These are phyloP conservation scores for Perkinsus olseni DNA, from an alignment of 169 alveolate genomes.

Conservation along the genomic window DNA sequence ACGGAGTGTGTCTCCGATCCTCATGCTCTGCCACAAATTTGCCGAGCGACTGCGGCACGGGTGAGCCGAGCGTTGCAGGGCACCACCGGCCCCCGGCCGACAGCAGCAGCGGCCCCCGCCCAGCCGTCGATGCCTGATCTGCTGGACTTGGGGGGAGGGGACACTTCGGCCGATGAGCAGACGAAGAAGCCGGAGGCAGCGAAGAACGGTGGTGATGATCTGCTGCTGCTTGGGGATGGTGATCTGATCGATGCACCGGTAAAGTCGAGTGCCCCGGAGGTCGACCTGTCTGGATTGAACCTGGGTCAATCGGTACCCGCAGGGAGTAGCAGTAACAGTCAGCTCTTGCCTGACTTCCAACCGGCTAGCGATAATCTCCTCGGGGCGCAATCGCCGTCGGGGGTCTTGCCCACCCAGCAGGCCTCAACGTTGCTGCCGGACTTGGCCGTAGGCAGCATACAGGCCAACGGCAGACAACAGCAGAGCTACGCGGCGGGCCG, in stretches of 20 bases:
- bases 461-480: not conserved
- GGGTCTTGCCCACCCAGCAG: not conserved
- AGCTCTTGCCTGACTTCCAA: not conserved
- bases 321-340: not conserved
- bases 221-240: not conserved
- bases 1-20: not conserved
- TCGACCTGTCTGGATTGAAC: not conserved
- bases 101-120: not conserved
- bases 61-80: not conserved
- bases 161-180: not conserved
- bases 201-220: not conserved
- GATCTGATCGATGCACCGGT: not conserved
- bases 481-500: not conserved
- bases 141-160: not conserved
- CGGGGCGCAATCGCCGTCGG: not conserved
- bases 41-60: not conserved
- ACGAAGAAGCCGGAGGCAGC: not conserved
- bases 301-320: not conserved
- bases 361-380: not conserved
- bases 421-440: not conserved
- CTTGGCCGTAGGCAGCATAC: not conserved
- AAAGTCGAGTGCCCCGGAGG: not conserved
- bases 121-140: not conserved
- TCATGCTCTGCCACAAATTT: not conserved
- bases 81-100: not conserved